Base-by-base conservation (phyloP, 768 basidiomycete species). In the Hericium coralloides region DNA sequence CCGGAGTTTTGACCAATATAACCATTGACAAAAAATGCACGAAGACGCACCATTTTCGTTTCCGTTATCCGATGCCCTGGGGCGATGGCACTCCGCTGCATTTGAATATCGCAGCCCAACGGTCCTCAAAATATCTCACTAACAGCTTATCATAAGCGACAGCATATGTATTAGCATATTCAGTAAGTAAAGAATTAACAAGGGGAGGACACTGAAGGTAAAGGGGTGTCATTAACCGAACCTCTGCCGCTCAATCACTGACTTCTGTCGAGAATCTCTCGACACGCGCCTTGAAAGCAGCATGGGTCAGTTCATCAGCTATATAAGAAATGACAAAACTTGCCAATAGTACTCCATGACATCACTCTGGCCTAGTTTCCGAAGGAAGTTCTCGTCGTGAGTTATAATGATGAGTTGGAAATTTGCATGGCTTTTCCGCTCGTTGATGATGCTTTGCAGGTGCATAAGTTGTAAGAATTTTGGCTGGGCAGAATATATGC, bases 371-470 rank as follows among this genome's bases (percentile, higher is more conserved):
- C 95, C 94, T 25, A 98, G 79, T 65, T 92, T 92, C 37, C 84
- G 79, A 50, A 99, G 77, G 76, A 99, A 98, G 58, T 84, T 89
- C 70, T 98, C 95, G 72, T 98, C 94, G 70, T 98, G 95, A 3
- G 97, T 99, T 70, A 95, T 95, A 66, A 95, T 86, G 64, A 98
- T 87, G 38, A 98, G 79, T 72, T 99, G 97, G 79, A 98, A 97
- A 68, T 95, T 97, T 4, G 87, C 80, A 65, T 92, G 87, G 48
- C 78, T 79, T 70, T 89, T 87, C 59, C 95, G 85, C 66, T 98
- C 94, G 57, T 94, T 85, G 73, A 98, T 95, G 67, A 98, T 94
- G 63, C 92, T 95, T 61, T 17, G 31, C 52, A 37, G 45, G 55
- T n/a, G 49, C 62, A 38, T 51, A 51, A 47, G 39, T 39, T 36